Evolutionary conservation across 768 basidiomycete genomes (phyloP), one percentile per base, ranked within the genome.

Genomic region (Pluteus cervinus): DNA sequence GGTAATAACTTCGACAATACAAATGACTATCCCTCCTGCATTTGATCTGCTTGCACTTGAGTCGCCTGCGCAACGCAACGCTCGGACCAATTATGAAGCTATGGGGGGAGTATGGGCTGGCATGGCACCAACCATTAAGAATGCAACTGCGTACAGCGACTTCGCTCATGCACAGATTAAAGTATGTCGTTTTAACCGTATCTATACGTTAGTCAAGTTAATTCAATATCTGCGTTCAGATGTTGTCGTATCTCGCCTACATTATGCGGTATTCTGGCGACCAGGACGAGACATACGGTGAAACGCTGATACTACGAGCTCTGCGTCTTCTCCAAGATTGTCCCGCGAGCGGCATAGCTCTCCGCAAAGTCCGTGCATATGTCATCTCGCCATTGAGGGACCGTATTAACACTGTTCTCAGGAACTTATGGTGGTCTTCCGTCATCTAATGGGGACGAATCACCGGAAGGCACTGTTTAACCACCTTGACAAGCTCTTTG

Each of bases 291-390:
- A 65, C 75, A 3, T 87, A 90, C 49, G 81, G 84, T 7, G 87
- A 94, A 53, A 77, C 73, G 4, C 73, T 98, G 17, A 81, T 92
- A 22, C 64, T 86, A 35, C 76, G 80, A 15, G 81, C 86, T 20
- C 62, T 98, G 23, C 75, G 96, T n/a, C 67, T 98, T 22, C 68
- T 98, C 33, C 87, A 96, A 54, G 93, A 98, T 56, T 92, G 92
- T 53, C 93, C 96, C 25, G 71, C 84, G 0, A 88, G 86, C 52
- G 83, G 83, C 7, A 83, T 90, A 10, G 66, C 76, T 7, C 72
- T 89, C 14, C 71, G 94, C 61, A 90, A 85, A 72, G 91, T 88
- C 24, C 23, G 57, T 28, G 8, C 16, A 33, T 46, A 33, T 26
- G 15, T 25, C 11, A 33, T 8, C 7, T 15, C 24, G 16, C 17